phyloP scores from a whole-genome alignment of 2,329 filamentous ascomycete species.

The Pyricularia grisea region DNA sequence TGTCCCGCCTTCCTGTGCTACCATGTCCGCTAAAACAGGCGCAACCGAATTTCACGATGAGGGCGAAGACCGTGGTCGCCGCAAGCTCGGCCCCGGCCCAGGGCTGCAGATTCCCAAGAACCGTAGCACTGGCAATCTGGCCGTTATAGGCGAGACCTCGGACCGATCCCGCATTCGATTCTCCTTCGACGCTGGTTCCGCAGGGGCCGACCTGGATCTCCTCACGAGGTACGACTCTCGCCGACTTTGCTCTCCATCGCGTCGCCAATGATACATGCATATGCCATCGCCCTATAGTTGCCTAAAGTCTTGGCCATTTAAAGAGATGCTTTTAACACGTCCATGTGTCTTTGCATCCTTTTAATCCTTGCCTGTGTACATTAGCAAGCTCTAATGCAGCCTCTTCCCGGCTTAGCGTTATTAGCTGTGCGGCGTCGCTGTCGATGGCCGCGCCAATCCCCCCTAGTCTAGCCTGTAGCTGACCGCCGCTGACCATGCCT shows the following conservation, averaged over 20 bases:
- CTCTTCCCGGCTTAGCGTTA: background rate
- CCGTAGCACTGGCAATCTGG: conserved; percentile 54
- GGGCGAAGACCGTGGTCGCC: conserved; percentile 30
- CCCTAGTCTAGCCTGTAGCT: background rate
- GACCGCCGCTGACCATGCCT: conserved; percentile 5
- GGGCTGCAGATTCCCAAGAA: conserved; percentile 51
- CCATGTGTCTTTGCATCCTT: background rate
- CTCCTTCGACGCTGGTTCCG: conserved; percentile 65
- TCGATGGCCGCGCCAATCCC: background rate
- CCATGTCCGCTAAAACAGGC: conserved; percentile 19
- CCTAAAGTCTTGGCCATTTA: background rate
- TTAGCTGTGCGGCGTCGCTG: background rate
- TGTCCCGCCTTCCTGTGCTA: background rate
- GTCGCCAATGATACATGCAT: background rate
- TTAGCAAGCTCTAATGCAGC: background rate
- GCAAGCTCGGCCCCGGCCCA: conserved; percentile 22
- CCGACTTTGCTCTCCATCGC: background rate
- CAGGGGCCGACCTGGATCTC: conserved; percentile 54
- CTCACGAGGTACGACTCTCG: conserved; percentile 57
- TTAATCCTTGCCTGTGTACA: background rate
- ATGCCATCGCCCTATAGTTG: background rate
- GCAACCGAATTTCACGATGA: conserved; percentile 26
- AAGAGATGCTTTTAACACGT: background rate
- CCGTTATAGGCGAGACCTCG: conserved; percentile 35
- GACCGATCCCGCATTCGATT: conserved; percentile 58